Percentiles rank a stretch among this genome's conserved stretches.
Evolutionary conservation across 2,329 filamentous ascomycete genomes (phyloP).

Genomic region (Epicoccum nigrum): DNA sequence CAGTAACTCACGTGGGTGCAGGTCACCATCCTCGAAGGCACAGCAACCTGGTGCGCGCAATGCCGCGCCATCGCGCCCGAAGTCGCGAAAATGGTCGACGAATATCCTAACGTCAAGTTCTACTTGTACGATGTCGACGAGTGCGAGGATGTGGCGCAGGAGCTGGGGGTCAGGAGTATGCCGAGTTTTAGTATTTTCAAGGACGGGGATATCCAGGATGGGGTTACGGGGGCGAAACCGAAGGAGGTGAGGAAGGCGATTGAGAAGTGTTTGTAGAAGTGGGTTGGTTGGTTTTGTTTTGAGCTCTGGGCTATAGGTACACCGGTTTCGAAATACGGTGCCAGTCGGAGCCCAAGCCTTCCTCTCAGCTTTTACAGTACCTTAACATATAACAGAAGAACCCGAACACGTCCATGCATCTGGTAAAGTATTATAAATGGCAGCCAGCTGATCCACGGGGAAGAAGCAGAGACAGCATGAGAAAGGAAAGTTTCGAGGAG

Average conservation of each 20-base stretch:
- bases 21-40: constrained; percentile 40
- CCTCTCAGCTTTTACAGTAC: too few relatives aligned
- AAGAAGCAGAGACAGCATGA: too few relatives aligned
- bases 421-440: too few relatives aligned
- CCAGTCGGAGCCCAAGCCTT: too few relatives aligned
- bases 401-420: too few relatives aligned
- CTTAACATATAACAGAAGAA: too few relatives aligned
- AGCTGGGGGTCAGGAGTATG: constrained; percentile 36
- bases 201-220: constrained; percentile 37
- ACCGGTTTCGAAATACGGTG: too few relatives aligned
- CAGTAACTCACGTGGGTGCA: too few relatives aligned
- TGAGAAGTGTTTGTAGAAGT: constrained; percentile 26
- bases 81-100: constrained; percentile 32
- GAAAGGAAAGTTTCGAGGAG: too few relatives aligned
- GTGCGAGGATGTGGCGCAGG: constrained; percentile 39
- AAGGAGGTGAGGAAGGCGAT: constrained; percentile 33
- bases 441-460: too few relatives aligned
- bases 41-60: constrained; percentile 38
- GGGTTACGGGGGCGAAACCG: constrained; percentile 28
- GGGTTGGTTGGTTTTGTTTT: too few relatives aligned
- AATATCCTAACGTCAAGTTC: constrained; percentile 33
- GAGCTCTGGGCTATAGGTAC: too few relatives aligned
- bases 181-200: constrained; percentile 39
- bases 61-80: constrained; percentile 38
- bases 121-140: constrained; percentile 41